phyloP scores from a whole-genome alignment of 2,329 filamentous ascomycete genomes.

The Apiospora kogelbergensis region DNA sequence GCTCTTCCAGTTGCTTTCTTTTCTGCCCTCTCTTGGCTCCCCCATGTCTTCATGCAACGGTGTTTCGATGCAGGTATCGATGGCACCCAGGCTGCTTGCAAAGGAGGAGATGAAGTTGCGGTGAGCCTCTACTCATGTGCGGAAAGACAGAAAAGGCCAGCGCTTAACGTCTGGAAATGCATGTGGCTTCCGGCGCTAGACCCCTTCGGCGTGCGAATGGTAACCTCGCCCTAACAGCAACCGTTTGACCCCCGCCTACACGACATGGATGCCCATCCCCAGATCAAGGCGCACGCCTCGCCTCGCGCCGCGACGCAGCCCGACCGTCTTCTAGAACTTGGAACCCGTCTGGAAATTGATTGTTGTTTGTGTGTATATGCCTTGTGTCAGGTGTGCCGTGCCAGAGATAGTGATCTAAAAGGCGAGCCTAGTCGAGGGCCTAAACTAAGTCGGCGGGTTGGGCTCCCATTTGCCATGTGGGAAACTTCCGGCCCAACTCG shows the following conservation, averaged over 20 bases:
- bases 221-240: not conserved
- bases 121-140: not conserved
- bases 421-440: not conserved
- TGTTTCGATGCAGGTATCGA: no score
- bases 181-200: not conserved
- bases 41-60: not conserved
- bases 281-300: not conserved
- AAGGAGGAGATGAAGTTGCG: not conserved
- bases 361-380: no score
- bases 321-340: not conserved
- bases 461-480: not conserved
- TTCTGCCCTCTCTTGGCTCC: not conserved
- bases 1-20: not conserved
- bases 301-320: not conserved
- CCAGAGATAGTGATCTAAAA: no score
- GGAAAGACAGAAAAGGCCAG: not conserved
- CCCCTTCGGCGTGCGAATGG: not conserved
- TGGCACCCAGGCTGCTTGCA: no score
- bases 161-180: not conserved
- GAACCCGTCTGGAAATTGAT: not conserved
- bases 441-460: not conserved
- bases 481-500: slow-evolving; percentile 1
- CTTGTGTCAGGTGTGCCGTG: no score
- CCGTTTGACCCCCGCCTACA: not conserved
- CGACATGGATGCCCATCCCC: not conserved